Percentiles rank a stretch among this genome's conserved stretches.
Conservation (phyloP, 208 protist species). For the Leishmania aethiopica region DNA sequence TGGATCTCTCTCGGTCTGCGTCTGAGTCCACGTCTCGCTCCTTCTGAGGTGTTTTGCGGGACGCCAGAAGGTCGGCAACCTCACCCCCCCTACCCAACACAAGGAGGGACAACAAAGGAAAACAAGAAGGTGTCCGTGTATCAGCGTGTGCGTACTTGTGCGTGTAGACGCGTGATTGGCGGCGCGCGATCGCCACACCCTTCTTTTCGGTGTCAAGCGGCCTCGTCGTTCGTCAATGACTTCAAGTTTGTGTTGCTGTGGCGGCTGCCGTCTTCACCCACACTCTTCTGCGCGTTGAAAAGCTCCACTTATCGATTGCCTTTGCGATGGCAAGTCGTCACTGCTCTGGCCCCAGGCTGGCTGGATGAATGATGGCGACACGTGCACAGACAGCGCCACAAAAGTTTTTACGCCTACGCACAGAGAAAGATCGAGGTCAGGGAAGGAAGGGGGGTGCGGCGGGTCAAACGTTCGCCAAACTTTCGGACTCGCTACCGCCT, state of each 20-base stretch:
- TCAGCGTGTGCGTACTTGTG: not conserved
- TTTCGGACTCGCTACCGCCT: not conserved
- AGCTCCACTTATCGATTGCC: not conserved
- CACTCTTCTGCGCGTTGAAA: not conserved
- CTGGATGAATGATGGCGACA: not conserved
- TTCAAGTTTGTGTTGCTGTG: not conserved
- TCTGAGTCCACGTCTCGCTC: not conserved
- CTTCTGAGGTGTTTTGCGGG: not conserved
- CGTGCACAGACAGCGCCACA: too few species aligned
- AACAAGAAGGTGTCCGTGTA: not conserved
- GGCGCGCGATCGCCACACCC: not conserved
- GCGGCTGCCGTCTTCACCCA: not conserved
- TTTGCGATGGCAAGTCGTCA: not conserved
- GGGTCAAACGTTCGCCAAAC: not conserved
- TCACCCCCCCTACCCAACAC: too few species aligned
- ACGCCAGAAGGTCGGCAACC: not conserved
- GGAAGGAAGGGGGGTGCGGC: not conserved
- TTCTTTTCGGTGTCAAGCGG: not conserved
- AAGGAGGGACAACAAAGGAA: not conserved
- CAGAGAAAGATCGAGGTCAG: not conserved
- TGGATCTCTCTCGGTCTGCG: not conserved
- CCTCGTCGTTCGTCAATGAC: not conserved
- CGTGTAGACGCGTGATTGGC: too few species aligned
- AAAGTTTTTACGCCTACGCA: not conserved
- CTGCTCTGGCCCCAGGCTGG: not conserved